Percentiles rank a stretch among this genome's conserved stretches.
Evolutionary conservation across 1,284 basidiomycete species (phyloP).

Genomic region (Flammula alnicola): DNA sequence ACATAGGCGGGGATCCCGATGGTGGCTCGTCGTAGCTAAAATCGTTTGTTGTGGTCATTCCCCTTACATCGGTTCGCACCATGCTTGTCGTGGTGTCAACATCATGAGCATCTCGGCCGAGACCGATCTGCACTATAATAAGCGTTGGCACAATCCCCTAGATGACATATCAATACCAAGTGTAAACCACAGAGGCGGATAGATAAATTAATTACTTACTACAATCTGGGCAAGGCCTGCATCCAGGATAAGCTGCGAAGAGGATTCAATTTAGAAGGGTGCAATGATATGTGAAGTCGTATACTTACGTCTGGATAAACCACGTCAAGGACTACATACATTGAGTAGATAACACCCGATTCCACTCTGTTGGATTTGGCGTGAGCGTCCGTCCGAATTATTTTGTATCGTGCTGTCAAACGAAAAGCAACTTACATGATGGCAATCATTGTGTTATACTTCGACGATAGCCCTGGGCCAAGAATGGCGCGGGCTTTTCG

Average conservation of each 20-base stretch:
- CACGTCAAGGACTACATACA: slow-evolving; percentile 33
- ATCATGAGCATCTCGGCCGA: slow-evolving; percentile 25
- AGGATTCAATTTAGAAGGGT: slow-evolving; percentile 3
- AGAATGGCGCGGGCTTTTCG: slow-evolving; percentile 28
- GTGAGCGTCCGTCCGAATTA: slow-evolving; percentile 15
- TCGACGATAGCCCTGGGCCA: slow-evolving; percentile 24
- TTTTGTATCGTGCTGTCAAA: neutral
- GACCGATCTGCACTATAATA: slow-evolving; percentile 35
- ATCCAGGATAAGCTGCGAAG: slow-evolving; percentile 30
- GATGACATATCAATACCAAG: slow-evolving; percentile 12
- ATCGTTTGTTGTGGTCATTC: slow-evolving; percentile 20
- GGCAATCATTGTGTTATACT: slow-evolving; percentile 31
- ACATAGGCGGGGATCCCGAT: slow-evolving; percentile 16
- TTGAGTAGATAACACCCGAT: slow-evolving; percentile 34
- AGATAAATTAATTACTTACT: slow-evolving; percentile 23
- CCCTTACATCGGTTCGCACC: slow-evolving; percentile 24
- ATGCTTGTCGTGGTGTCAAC: slow-evolving; percentile 23
- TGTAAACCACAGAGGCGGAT: neutral
- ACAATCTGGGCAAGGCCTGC: slow-evolving; percentile 33
- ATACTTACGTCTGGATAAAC: slow-evolving; percentile 27
- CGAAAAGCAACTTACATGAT: slow-evolving; percentile 27
- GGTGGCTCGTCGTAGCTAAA: slow-evolving; percentile 22
- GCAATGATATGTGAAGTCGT: neutral
- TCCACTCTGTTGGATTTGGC: slow-evolving; percentile 28
- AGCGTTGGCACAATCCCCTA: slow-evolving; percentile 38